Base-by-base conservation (phyloP, 257 asterid genomes). In the Solanum pennellii region DNA sequence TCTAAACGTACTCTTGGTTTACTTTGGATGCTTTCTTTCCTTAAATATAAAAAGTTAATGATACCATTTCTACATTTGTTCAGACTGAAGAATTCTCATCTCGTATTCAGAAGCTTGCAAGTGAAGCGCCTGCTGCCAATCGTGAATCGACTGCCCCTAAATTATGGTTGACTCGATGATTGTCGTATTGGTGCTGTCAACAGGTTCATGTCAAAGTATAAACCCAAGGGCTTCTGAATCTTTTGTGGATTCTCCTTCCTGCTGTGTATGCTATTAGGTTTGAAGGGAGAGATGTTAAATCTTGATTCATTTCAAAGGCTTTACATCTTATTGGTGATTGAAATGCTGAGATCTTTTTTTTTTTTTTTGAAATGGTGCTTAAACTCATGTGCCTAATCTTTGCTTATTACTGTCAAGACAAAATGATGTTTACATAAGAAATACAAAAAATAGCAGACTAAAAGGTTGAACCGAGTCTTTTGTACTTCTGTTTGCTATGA, bases 51-150 rank as follows among this genome's bases (percentile, higher is more conserved):
- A 20, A 47, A 18, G 62, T 27, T 82, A 82, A 47, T 82, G 85
- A 82, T 82, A 18, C 44, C 69, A 27, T 85, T 71, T 89, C 12
- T 65, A 7, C 44, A 47, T 56, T 73, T 74, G 49, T 82, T 71
- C 91, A 97, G 98, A 98, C 97, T 3, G 98, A 92, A 92, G 99
- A 95, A 85, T 95, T 97, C 87, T 92, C 98, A 27, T 90, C 93
- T 1, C 96, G 96, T 33, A 94, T 96, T 92, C 97, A 94, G 93
- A 95, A 94, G 92, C 95, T 96, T 83, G 98, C 97, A 27, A 94
- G 86, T 90, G 95, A 93, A 88, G 98, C 98, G 33, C 90, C 94
- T 85, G 83, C 91, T 62, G 92, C 92, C 3, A 93, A 92, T 69
- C 92, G 91, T 7, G 96, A 92, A 66, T 73, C 82, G 52, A 88